Evolutionary conservation across 148 eudicot species (phyloP).

Genomic region (Chenopodium berlandieri): DNA sequence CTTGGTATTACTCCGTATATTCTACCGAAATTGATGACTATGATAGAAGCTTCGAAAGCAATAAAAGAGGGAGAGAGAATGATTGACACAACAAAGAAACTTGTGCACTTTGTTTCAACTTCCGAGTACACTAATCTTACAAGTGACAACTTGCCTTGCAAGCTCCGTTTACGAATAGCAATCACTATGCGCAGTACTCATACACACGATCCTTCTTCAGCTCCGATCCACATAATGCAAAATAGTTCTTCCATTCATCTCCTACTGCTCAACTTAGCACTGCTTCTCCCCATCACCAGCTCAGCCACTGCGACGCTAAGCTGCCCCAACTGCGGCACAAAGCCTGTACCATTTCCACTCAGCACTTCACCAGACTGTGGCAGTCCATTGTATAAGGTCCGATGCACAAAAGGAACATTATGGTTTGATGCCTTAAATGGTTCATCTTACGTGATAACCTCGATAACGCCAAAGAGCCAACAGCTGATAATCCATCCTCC

Average conservation of each 20-base stretch:
- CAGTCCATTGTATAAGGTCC: slow-evolving; percentile 41
- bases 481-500: slow-evolving; percentile 16
- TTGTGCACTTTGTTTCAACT: background rate
- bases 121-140: background rate
- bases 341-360: slow-evolving; percentile 28
- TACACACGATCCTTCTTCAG: background rate
- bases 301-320: background rate
- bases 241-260: background rate
- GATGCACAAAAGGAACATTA: slow-evolving; percentile 38
- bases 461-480: slow-evolving; percentile 27
- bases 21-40: too few species aligned
- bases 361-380: slow-evolving; percentile 49
- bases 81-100: background rate
- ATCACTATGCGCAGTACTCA: background rate
- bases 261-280: background rate
- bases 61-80: too few species aligned
- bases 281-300: background rate
- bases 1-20: too few species aligned
- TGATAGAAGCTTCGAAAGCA: too few species aligned
- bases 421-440: slow-evolving; percentile 35
- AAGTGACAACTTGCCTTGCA: background rate
- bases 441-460: slow-evolving; percentile 33
- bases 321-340: slow-evolving; percentile 27
- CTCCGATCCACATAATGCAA: background rate
- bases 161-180: background rate